Base-by-base conservation (phyloP, 805 yeast species). In the Barnettozyma salicaria region DNA sequence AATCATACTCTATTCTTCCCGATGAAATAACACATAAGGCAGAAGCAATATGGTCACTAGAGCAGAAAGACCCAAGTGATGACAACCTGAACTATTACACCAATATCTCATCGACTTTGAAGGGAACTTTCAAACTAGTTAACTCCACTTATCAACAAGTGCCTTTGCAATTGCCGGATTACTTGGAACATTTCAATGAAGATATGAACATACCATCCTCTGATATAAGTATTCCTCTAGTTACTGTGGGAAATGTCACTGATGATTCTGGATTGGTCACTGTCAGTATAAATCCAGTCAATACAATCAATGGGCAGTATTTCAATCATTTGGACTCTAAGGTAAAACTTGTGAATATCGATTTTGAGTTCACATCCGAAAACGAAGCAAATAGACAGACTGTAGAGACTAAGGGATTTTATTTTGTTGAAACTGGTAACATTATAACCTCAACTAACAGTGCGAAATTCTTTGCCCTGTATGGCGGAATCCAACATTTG, bases 341-440 rank as follows among this genome's bases (percentile, higher is more conserved):
- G 14, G 60, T 65, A 44, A 65, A 68, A 37, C 56, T 76, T 30
- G 48, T 67, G 22, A 55, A 53, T 16, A 22, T 64, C 3, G 55
- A 49, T 24, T 43, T 64, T 20, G 58, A 56, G 13, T 46, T 64
- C 22, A 45, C 56, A 6, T 80, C 79, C 52, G 39, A 50, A 16
- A 59, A 61, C 4, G 84, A 80, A 43, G 50, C 61, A 7, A 68
- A 74, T 22, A 65, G 61, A 37, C 77, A 78, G 51, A 52, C 55
- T 2, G 46, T 87, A 14, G 63, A 65, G 5, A 60, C 84, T 9
- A 60, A 61, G 18, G 89, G 88, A 0, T 67, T 78, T 2, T 81
- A 80, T 53, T 85, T 80, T 50, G 78, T 81, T 43, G 67, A 70
- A 16, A 60, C 75, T 1, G 94, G 94, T 1, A 65, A 82, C 35